phyloP scores from a whole-genome alignment of 805 yeast genomes.

The Yamadazyma philogaea region DNA sequence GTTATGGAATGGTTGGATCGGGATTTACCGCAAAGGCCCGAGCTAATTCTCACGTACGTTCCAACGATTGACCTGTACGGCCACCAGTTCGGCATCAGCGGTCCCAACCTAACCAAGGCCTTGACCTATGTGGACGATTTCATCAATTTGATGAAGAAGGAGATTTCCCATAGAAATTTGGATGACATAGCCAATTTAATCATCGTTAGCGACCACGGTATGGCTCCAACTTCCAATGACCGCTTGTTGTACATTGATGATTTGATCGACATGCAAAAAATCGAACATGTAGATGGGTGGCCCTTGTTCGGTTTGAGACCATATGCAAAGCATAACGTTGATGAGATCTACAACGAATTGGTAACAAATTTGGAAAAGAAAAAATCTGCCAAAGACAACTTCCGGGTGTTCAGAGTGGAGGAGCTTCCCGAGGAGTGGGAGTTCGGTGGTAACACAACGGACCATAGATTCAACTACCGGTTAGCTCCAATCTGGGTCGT shows the following conservation, averaged over 20 bases:
- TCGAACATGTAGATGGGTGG: constrained; percentile 76
- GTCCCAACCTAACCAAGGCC: constrained; percentile 53
- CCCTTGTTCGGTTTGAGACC: constrained; percentile 82
- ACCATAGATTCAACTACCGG: constrained; percentile 50
- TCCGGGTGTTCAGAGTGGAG: constrained; percentile 49
- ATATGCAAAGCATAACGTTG: constrained; percentile 30
- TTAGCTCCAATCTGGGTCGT: constrained; percentile 84
- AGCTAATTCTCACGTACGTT: constrained; percentile 70
- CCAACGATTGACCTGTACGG: constrained; percentile 82
- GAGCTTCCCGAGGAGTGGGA: constrained; percentile 53
- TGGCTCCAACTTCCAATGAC: constrained; percentile 79
- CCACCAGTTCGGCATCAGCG: constrained; percentile 66
- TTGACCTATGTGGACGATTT: constrained; percentile 64
- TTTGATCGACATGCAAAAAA: constrained; percentile 48
- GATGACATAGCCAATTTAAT: constrained; percentile 67
- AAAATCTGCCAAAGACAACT: constrained; percentile 24
- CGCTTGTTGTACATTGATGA: constrained; percentile 74
- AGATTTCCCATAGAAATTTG: constrained; percentile 53
- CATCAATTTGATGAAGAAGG: constrained; percentile 47
- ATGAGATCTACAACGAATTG: constrained; percentile 48
- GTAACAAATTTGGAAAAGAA: constrained; percentile 17
- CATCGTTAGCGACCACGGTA: constrained; percentile 88
- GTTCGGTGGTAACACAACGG: constrained; percentile 44
- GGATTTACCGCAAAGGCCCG: constrained; percentile 58
- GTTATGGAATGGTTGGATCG: constrained; percentile 68